Base-by-base conservation (phyloP, 1,284 basidiomycete genomes). In the Caloboletus inedulis region DNA sequence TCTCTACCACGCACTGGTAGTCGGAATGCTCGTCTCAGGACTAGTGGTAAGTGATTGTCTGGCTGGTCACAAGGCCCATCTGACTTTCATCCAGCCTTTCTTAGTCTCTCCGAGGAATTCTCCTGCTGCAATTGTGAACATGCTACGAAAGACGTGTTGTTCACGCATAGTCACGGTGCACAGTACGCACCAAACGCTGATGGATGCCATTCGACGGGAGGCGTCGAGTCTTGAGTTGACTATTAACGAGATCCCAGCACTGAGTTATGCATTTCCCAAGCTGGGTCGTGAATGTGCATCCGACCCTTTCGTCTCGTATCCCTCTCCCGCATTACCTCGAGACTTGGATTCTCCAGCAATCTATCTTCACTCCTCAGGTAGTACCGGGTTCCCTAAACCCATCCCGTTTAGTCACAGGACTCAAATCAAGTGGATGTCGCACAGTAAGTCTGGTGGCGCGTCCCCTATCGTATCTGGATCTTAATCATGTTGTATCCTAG, bases 71-170 rank as follows among this genome's bases (percentile, higher is more conserved):
- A 21, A 8, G 14, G 34, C 7, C 2, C 3, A 4, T 1, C 25
- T 44, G n/a, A 55, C 18, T 9, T 18, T 31, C 10, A 27, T 36
- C n/a, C 46, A 73, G 72, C 72, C 72, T 4, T 73, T 75, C 44
- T 64, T 36, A n/a, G 55, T 45, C 16, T 55, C 54, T 3, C 49
- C 54, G 4, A 34, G 48, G 14, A 57, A 57, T 10, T 53, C 54
- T 1, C 25, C 39, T 2, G 30, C 43, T 1, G 43, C 54, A 1
- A 31, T 55, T 6, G 39, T 53, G 12, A 36, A 35, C n/a, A 25
- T 55, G 49, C 46, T 55, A 34, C 27, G 13, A 16, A 57, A 57
- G 34, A 55, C 37, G 2, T 1, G 19, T n/a, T 57, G 54, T 25
- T 57, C 37, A 10, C 48, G 37, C 12, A 37, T 55, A n/a, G 6